Percentiles rank a stretch among this genome's conserved stretches.
These are phyloP conservation scores for Perilla frutescens DNA, from an alignment of 257 asterid species.

Conservation along the genomic window DNA sequence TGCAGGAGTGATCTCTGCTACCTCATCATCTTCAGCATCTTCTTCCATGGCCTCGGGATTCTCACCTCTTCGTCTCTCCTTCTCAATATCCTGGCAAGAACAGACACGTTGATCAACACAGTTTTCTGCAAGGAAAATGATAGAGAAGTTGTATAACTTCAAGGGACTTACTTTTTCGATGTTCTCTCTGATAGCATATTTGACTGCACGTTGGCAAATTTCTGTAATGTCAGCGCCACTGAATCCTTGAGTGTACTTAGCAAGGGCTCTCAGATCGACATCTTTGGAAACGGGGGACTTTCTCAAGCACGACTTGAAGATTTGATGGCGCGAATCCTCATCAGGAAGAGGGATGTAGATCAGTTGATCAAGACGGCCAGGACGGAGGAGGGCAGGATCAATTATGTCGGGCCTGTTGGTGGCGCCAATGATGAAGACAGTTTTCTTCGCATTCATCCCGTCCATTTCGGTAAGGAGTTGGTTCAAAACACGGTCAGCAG, in stretches of 20 bases:
- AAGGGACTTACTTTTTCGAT: constrained; percentile 52
- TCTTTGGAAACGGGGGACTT: constrained; percentile 61
- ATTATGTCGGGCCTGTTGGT: constrained; percentile 71
- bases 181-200: constrained; percentile 69
- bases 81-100: constrained; percentile 51
- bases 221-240: constrained; percentile 72
- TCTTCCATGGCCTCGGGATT: constrained; percentile 78
- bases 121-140: background rate
- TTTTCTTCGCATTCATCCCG: constrained; percentile 71
- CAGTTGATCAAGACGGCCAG: constrained; percentile 70
- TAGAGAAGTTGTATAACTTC: background rate
- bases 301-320: constrained; percentile 62
- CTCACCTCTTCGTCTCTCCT: constrained; percentile 52
- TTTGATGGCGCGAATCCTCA: constrained; percentile 60
- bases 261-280: constrained; percentile 57
- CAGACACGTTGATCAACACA: background rate
- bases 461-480: constrained; percentile 72
- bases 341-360: constrained; percentile 73
- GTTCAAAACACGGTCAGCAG: constrained; percentile 66
- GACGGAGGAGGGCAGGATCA: constrained; percentile 67
- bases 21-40: constrained; percentile 62
- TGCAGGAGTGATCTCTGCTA: constrained; percentile 56
- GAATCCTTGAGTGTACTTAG: constrained; percentile 63
- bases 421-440: constrained; percentile 71
- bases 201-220: constrained; percentile 70